Evolutionary conservation across 306 rosid genomes (phyloP).

Genomic region (Pyrus communis): DNA sequence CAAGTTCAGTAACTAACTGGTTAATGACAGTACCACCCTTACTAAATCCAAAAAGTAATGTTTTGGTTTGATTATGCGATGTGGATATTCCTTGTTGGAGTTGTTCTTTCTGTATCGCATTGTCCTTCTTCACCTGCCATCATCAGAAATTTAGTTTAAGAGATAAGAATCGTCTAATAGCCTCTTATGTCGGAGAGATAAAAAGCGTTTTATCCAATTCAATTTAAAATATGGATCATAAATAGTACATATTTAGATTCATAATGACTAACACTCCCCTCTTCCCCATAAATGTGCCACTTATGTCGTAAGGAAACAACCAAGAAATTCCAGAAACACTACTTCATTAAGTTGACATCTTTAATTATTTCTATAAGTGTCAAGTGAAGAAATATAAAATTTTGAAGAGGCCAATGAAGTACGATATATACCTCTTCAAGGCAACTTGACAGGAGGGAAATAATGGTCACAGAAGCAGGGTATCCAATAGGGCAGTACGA

Average conservation of each 20-base stretch:
- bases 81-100: constrained; percentile 6
- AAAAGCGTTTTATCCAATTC: too few species aligned
- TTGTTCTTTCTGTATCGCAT: constrained; percentile 20
- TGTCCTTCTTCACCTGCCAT: constrained; percentile 41
- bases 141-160: neutral
- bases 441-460: constrained; percentile 51
- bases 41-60: constrained; percentile 76
- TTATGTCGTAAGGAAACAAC: too few species aligned
- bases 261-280: too few species aligned
- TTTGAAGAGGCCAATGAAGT: neutral
- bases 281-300: too few species aligned
- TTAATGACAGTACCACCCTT: constrained; percentile 86
- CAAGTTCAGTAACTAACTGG: constrained; percentile 72
- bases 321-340: too few species aligned
- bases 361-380: too few species aligned
- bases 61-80: constrained; percentile 32
- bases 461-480: constrained; percentile 51
- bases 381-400: neutral
- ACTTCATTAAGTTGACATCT: too few species aligned
- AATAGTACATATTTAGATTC: too few species aligned
- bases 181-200: too few species aligned
- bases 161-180: neutral
- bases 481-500: constrained; percentile 49
- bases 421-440: constrained; percentile 48
- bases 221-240: too few species aligned